A percentile compares a stretch with the other conserved stretches of the same genome.
Evolutionary conservation across 306 rosid species (phyloP).

Genomic region (Acacia confusa): DNA sequence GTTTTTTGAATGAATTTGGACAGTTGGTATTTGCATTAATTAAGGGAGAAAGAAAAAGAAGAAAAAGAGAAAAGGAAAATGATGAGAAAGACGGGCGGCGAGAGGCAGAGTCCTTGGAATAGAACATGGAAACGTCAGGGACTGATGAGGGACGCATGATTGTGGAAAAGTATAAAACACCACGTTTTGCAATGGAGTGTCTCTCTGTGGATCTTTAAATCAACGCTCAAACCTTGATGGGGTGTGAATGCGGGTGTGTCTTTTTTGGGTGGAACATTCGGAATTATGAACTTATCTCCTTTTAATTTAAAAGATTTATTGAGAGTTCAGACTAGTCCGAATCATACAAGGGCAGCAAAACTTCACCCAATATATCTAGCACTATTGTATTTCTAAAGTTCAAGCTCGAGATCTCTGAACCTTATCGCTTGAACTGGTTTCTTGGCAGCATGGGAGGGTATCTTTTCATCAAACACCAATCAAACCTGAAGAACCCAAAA

Average conservation of each 20-base stretch:
- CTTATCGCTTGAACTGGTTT: no score
- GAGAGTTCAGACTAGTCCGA: no score
- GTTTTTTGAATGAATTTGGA: neutral
- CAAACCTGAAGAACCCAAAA: neutral
- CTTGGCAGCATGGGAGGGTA: no score
- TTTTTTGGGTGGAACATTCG: neutral
- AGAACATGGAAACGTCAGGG: slow-evolving; percentile 31
- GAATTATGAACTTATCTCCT: no score
- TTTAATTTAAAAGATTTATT: no score
- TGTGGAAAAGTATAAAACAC: slow-evolving; percentile 31
- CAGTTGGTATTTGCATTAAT: neutral
- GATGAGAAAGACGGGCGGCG: neutral
- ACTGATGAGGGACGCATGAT: slow-evolving; percentile 1
- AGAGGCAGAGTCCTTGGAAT: neutral
- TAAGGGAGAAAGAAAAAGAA: neutral
- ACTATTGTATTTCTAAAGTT: no score
- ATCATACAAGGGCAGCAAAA: no score
- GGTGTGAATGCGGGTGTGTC: no score
- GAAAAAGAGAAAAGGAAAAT: neutral
- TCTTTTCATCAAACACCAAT: slow-evolving; percentile 3
- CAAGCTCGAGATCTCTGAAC: no score
- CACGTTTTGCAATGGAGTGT: slow-evolving; percentile 31
- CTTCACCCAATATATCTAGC: no score
- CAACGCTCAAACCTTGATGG: neutral
- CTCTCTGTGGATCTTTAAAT: neutral